These are phyloP conservation scores for Monosporozyma solicola DNA, from an alignment of 805 yeast genomes.

Conservation along the genomic window DNA sequence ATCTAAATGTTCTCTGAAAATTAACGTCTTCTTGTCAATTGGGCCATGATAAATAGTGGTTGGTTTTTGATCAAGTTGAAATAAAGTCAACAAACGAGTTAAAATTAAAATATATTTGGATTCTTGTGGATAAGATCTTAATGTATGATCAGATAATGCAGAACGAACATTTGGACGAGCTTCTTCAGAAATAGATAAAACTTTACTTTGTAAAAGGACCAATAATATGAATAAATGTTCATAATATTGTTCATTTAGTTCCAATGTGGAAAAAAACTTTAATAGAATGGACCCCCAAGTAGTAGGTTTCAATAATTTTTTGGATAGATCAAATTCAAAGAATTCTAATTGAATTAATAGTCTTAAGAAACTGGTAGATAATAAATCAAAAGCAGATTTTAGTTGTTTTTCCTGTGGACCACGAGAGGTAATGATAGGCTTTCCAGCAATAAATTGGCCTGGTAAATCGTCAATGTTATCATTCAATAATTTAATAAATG, in stretches of 20 bases:
- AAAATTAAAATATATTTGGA: slow-evolving; percentile 34
- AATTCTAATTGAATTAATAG: slow-evolving; percentile 44
- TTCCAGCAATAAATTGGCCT: slow-evolving; percentile 24
- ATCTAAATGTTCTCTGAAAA: slow-evolving; percentile 57
- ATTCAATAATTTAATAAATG: slow-evolving; percentile 19
- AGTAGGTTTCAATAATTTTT: slow-evolving; percentile 33
- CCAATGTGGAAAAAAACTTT: slow-evolving; percentile 17
- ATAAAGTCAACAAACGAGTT: slow-evolving; percentile 41
- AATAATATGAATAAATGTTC: slow-evolving; percentile 42
- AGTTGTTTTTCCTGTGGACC: slow-evolving; percentile 29
- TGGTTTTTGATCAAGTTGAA: slow-evolving; percentile 42
- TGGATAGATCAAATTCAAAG: slow-evolving; percentile 31
- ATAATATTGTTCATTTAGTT: slow-evolving; percentile 24
- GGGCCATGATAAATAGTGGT: slow-evolving; percentile 54
- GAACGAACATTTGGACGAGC: slow-evolving; percentile 26
- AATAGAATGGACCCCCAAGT: slow-evolving; percentile 45
- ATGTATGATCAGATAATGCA: slow-evolving; percentile 30
- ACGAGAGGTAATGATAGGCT: slow-evolving; percentile 26
- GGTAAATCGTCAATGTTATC: slow-evolving; percentile 29
- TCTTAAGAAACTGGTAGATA: slow-evolving; percentile 50
- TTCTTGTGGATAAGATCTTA: slow-evolving; percentile 35
- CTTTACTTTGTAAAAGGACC: slow-evolving; percentile 38
- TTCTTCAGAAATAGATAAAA: slow-evolving; percentile 31
- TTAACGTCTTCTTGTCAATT: slow-evolving; percentile 54
- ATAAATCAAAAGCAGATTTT: slow-evolving; percentile 41